These are phyloP conservation scores for Coemansia sp. DNA, from an alignment of 192 early-diverging fungal genomes.

Conservation along the genomic window DNA sequence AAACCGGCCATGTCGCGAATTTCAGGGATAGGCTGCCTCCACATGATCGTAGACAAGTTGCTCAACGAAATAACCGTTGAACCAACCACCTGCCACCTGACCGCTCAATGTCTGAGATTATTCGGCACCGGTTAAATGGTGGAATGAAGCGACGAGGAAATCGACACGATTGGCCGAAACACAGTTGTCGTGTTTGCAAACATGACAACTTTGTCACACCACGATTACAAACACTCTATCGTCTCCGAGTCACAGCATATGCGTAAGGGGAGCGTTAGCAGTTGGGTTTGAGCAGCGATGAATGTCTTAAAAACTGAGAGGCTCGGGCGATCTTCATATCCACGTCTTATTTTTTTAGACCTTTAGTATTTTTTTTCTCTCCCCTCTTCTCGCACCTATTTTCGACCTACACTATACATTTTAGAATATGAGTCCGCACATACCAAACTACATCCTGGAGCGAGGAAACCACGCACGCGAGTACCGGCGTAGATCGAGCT, in stretches of 20 bases:
- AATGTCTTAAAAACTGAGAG: not conserved
- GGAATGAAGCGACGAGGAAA: not conserved
- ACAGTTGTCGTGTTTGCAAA: not conserved
- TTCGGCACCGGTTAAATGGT: not conserved
- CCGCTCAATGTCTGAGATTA: not conserved
- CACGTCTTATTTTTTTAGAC: not conserved
- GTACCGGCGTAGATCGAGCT: slow-evolving; percentile 48
- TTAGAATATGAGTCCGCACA: not conserved
- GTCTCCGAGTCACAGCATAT: not conserved
- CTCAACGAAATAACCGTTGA: not conserved
- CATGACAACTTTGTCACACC: not conserved
- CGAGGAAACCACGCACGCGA: slow-evolving; percentile 44
- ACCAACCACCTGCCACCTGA: not conserved
- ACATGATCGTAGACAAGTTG: too few relatives aligned
- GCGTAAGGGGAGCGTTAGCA: not conserved
- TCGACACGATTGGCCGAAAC: not conserved
- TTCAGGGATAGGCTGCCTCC: too few relatives aligned
- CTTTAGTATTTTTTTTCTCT: not conserved
- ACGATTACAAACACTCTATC: not conserved
- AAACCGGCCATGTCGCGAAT: not conserved
- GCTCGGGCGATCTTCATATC: not conserved
- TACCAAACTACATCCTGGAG: slow-evolving; percentile 48
- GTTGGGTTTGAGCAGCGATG: not conserved
- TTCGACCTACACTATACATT: not conserved
- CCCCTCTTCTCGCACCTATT: not conserved